phyloP scores from a whole-genome alignment of 2,329 filamentous ascomycete species.

The Pyricularia sp. region DNA sequence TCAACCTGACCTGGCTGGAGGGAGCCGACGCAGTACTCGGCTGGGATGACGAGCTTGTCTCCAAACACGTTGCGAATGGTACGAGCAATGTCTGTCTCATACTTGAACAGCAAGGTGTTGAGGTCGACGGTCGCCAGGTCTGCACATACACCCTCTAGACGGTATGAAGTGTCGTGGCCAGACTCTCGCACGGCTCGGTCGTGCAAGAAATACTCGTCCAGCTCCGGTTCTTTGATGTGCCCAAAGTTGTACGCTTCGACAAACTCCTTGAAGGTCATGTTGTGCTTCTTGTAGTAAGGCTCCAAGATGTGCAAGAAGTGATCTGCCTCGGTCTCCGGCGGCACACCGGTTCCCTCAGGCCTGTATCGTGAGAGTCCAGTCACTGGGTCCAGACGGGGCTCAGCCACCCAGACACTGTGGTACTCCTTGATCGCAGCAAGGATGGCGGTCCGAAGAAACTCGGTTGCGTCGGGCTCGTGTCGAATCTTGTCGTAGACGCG shows the following conservation, averaged over 20 bases:
- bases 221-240: conserved; percentile 64
- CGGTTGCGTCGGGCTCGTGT: conserved; percentile 63
- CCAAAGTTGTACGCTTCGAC: conserved; percentile 77
- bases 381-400: conserved; percentile 63
- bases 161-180: conserved; percentile 91
- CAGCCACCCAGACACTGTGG: conserved; percentile 71
- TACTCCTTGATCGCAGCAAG: conserved; percentile 96
- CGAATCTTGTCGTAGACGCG: conserved; percentile 90
- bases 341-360: conserved; percentile 71
- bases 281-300: conserved; percentile 74
- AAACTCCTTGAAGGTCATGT: conserved; percentile 72
- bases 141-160: conserved; percentile 75
- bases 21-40: conserved; percentile 62
- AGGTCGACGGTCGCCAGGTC: conserved; percentile 88
- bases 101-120: conserved; percentile 92
- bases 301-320: conserved; percentile 76
- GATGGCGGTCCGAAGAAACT: conserved; percentile 69
- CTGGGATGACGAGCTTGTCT: conserved; percentile 70
- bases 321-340: conserved; percentile 77
- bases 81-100: conserved; percentile 84
- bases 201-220: conserved; percentile 92
- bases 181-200: conserved; percentile 93
- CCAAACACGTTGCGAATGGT: conserved; percentile 74
- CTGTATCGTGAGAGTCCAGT: conserved; percentile 77
- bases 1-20: conserved; percentile 58